Evolutionary conservation across 2,329 filamentous ascomycete species (phyloP), one percentile per base, ranked within the genome.

Genomic region (Fusarium pininemorale): DNA sequence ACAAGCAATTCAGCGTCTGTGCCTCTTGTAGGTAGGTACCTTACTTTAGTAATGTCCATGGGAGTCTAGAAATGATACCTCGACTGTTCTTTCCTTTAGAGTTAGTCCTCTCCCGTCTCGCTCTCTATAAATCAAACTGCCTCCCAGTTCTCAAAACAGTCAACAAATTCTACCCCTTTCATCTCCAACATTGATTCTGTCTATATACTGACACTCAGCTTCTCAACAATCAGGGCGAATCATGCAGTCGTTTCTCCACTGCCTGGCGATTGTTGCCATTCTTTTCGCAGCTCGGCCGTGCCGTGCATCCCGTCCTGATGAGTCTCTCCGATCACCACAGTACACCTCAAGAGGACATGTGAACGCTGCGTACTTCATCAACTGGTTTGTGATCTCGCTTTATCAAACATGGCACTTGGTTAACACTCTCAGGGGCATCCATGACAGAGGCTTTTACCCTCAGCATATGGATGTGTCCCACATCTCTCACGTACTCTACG

Each of bases 401-500:
- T 87, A 87, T 73, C 79, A 84, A 5, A 84, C 15, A 87, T 14
- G 22, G 86, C 72, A 86, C 86, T 63, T 83, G 16, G 20, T 37
- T 74, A 22, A 71, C 48, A 13, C 26, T 32, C 15, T 41, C 18
- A 74, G 72, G 71, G 63, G 67, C 15, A 72, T 63, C 15, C 62
- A 74, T 24, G 54, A 51, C 56, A 67, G 68, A 53, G 51, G 72
- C 39, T 74, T 72, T 82, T 51, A 89, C 28, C 68, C 72, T 39
- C 69, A 72, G 51, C 55, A 74, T 45, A 60, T 74, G 22, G 45
- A 61, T 18, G 63, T 54, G 32, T 65, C 72, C 24, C 88, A 94
- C 71, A 84, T 97, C 58, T 96, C 92, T 1, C 93, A 96, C 77
- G 86, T 97, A 4, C 86, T 97, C 5, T 97, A 90, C 78, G 88